Conservation (phyloP, 75 land plant species). For the Picea glauca region DNA sequence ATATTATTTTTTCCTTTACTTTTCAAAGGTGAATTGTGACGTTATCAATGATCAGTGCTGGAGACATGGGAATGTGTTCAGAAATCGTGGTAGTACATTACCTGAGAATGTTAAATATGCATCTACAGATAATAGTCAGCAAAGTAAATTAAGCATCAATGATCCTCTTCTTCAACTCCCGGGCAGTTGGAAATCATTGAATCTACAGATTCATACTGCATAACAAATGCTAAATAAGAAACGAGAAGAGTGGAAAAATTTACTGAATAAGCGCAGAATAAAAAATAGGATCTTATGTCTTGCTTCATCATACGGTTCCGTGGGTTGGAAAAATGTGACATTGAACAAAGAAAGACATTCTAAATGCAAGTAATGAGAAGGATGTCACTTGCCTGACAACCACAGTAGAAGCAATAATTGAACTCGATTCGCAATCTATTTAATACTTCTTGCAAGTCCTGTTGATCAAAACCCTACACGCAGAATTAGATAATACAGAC, state of each 20-base stretch:
- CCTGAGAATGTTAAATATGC: too few relatives aligned
- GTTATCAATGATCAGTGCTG: too few relatives aligned
- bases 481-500: background rate
- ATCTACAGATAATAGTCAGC: too few relatives aligned
- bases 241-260: background rate
- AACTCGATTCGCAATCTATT: constrained; percentile 6
- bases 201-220: constrained; percentile 12
- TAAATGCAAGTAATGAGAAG: background rate
- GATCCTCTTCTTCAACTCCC: constrained; percentile 10
- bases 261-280: background rate
- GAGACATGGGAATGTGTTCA: too few relatives aligned
- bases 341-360: background rate
- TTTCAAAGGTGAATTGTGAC: too few relatives aligned
- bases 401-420: constrained; percentile 14
- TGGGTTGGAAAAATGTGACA: background rate
- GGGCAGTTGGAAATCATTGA: constrained; percentile 6
- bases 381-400: constrained; percentile 11
- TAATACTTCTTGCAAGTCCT: constrained; percentile 9
- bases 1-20: too few relatives aligned
- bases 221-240: background rate
- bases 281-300: background rate
- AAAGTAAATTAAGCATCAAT: background rate
- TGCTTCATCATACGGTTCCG: background rate
- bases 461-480: background rate
- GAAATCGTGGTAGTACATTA: too few relatives aligned